Evolutionary conservation across 495 filamentous ascomycete species (phyloP), one percentile per base, ranked within the genome.

Genomic region (Cudoniella acicularis): DNA sequence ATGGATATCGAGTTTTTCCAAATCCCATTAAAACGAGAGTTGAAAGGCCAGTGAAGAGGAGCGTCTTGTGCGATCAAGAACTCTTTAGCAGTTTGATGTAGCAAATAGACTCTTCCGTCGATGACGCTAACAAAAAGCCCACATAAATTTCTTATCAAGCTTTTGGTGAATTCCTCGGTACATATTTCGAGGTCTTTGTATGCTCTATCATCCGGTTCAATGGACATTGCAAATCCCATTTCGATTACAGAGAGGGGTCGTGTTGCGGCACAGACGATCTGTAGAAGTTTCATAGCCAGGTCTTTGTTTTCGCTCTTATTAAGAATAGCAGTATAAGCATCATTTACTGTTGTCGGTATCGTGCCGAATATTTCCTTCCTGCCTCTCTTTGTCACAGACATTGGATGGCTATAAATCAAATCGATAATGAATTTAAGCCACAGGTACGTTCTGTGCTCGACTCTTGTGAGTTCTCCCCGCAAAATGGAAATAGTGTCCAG

Each of bases 311-410:
- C 16, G 8, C 63, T 70, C 56, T 63, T 65, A 17, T 47, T 49
- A 0, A 79, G 64, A 17, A 80, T 75, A 18, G 61, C 67, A 2
- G 73, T 71, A 54, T 80, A 80, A 21, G 73, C 74, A 0, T 69
- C 62, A 13, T 75, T 56, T 10, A 78, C 69, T 4, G 64, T 67
- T 10, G 54, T 16, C 9, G 76, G 77, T 30, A 77, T 56, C 3
- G 62, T 47, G 23, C 41, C 49, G n/a, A 69, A 67, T 3, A 57
- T 52, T 25, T 52, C 50, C 46, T 59, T 25, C n/a, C 76, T 53
- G 4, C 59, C 65, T 0, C 30, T 59, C 56, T 10, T 52, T 10
- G 70, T 69, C 23, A 71, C 57, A 2, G 54, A 52, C 40, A 49
- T 48, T 16, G 20, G 54, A 3, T 62, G 46, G 10, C 61, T 46